These are phyloP conservation scores for Hypocreales sp. DNA, from an alignment of 2,329 filamentous ascomycete genomes.

Conservation along the genomic window DNA sequence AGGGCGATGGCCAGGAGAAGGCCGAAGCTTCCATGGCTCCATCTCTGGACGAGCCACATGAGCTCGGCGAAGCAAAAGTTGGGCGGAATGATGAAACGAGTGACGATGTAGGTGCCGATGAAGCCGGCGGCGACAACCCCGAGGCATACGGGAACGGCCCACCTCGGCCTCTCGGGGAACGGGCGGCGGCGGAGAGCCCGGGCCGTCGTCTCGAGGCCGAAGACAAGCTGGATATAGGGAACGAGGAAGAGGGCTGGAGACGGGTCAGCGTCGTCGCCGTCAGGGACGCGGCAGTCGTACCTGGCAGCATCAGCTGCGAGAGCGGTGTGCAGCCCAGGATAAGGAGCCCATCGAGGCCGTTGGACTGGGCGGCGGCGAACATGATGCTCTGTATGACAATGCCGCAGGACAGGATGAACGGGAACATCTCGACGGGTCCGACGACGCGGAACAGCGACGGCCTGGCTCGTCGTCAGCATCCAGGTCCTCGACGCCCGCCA, in stretches of 20 bases:
- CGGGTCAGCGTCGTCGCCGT: background rate
- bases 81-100: constrained; percentile 35
- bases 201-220: constrained; percentile 44
- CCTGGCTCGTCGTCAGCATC: constrained; percentile 9
- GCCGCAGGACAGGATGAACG: constrained; percentile 39
- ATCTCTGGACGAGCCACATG: constrained; percentile 50
- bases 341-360: constrained; percentile 34
- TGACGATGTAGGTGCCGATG: constrained; percentile 42
- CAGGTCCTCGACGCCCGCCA: too few species aligned
- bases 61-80: constrained; percentile 52
- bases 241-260: constrained; percentile 48
- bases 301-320: constrained; percentile 44
- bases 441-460: constrained; percentile 26
- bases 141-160: constrained; percentile 43
- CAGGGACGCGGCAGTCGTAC: constrained; percentile 19
- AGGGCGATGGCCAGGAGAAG: constrained; percentile 35
- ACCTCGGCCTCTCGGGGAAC: constrained; percentile 43
- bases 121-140: constrained; percentile 31
- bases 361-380: constrained; percentile 41
- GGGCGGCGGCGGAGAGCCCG: constrained; percentile 37
- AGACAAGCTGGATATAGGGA: constrained; percentile 49
- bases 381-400: constrained; percentile 42
- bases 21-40: constrained; percentile 39
- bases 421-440: constrained; percentile 31
- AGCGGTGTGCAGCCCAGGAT: constrained; percentile 35